phyloP scores from a whole-genome alignment of 73 alveolate species.

The Tetrahymena borealis region DNA sequence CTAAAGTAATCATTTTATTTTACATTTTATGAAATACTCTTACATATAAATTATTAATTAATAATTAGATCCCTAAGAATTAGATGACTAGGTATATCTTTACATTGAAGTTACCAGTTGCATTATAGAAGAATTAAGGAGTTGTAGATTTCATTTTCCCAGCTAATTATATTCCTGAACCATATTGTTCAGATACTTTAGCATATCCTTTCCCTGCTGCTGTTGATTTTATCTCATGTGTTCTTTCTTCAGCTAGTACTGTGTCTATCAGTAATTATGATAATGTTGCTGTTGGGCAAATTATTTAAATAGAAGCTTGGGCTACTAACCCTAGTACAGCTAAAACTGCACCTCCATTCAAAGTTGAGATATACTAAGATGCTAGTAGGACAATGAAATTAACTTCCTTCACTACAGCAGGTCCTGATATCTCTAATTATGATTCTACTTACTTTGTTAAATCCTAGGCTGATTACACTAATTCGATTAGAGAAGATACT shows the following conservation, averaged over 20 bases:
- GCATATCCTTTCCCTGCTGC: neutral
- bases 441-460: neutral
- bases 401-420: slow-evolving; percentile 3
- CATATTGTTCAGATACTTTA: neutral
- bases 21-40: too few species aligned
- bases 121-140: neutral
- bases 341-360: slow-evolving; percentile 1
- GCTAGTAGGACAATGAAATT: slow-evolving; percentile 15
- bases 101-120: neutral
- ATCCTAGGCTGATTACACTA: neutral
- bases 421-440: neutral
- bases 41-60: neutral
- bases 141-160: neutral
- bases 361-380: slow-evolving; percentile 6
- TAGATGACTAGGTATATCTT: neutral
- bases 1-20: neutral
- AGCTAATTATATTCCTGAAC: neutral
- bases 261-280: neutral
- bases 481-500: neutral
- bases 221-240: neutral
- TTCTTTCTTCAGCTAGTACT: neutral
- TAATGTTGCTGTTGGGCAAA: slow-evolving; percentile 1
- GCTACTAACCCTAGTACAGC: slow-evolving; percentile 3
- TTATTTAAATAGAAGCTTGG: slow-evolving; percentile 3
- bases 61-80: neutral